A percentile compares a stretch with the other conserved stretches of the same genome.
These are phyloP conservation scores for Porcisia hertigi DNA, from an alignment of 208 protist species.

Conservation along the genomic window DNA sequence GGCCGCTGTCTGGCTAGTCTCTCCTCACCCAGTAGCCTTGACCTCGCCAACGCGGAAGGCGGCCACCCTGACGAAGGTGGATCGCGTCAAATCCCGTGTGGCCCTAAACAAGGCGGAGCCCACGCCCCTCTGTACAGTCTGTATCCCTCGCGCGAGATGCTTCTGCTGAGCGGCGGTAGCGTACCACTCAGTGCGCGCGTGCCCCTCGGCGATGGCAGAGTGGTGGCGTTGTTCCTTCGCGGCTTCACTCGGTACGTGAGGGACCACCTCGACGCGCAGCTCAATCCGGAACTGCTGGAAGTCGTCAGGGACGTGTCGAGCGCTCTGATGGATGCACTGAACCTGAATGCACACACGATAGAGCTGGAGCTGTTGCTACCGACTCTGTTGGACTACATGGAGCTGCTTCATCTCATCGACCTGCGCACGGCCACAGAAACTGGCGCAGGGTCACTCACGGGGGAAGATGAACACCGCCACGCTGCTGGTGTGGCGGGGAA, in stretches of 20 bases:
- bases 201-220: constrained; percentile 48
- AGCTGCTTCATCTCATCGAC: constrained; percentile 21
- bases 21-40: neutral
- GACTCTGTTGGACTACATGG: constrained; percentile 17
- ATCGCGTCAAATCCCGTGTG: neutral
- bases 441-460: neutral
- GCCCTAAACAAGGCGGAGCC: neutral
- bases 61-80: neutral
- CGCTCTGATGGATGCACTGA: constrained; percentile 29
- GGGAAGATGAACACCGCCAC: neutral
- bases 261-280: neutral
- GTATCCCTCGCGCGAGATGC: constrained; percentile 59
- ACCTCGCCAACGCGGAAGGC: neutral
- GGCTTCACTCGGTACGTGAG: constrained; percentile 29
- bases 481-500: neutral
- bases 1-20: neutral
- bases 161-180: constrained; percentile 78
- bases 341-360: constrained; percentile 29
- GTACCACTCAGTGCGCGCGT: constrained; percentile 78
- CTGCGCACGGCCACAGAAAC: neutral
- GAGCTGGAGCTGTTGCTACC: constrained; percentile 32
- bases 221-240: constrained; percentile 41
- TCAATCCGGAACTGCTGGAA: neutral
- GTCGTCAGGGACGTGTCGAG: constrained; percentile 24
- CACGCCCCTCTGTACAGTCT: constrained; percentile 14